phyloP scores from a whole-genome alignment of 2,329 filamentous ascomycete species.

The Penicillium paneum region DNA sequence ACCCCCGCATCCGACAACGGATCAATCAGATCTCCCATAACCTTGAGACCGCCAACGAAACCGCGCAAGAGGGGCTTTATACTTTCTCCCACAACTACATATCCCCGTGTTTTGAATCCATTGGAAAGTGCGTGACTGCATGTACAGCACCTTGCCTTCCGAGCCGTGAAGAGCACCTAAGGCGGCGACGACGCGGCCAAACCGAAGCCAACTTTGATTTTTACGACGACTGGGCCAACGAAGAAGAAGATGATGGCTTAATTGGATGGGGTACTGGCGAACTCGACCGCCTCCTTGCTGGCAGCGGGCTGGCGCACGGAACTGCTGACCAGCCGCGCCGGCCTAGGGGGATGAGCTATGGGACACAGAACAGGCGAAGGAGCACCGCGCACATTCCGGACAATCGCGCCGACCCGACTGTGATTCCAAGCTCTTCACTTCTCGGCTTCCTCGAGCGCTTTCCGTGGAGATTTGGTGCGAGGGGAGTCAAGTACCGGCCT shows the following conservation, averaged over 20 bases:
- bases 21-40: slow-evolving; percentile 92
- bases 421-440: slow-evolving; percentile 83
- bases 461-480: slow-evolving; percentile 78
- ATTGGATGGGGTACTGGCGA: slow-evolving; percentile 80
- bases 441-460: slow-evolving; percentile 80
- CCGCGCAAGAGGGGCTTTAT: slow-evolving; percentile 88
- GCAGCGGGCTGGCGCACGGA: slow-evolving; percentile 50
- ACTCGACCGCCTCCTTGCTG: slow-evolving; percentile 76
- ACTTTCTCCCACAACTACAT: slow-evolving; percentile 83
- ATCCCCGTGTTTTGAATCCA: slow-evolving; percentile 69
- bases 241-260: slow-evolving; percentile 57
- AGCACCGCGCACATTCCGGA: slow-evolving; percentile 53
- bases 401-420: slow-evolving; percentile 66
- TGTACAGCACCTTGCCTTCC: slow-evolving; percentile 69
- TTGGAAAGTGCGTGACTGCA: slow-evolving; percentile 63
- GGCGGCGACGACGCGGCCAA: slow-evolving; percentile 63
- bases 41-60: slow-evolving; percentile 84
- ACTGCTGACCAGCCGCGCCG: slow-evolving; percentile 62
- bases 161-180: slow-evolving; percentile 68
- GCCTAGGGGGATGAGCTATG: slow-evolving; percentile 87
- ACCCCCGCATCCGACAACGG: slow-evolving; percentile 86
- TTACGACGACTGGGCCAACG: slow-evolving; percentile 91
- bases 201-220: slow-evolving; percentile 92
- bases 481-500: slow-evolving; percentile 79
- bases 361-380: slow-evolving; percentile 62